These are phyloP conservation scores for Pyrenopolyporus hunteri DNA, from an alignment of 495 filamentous ascomycete genomes.

Conservation along the genomic window DNA sequence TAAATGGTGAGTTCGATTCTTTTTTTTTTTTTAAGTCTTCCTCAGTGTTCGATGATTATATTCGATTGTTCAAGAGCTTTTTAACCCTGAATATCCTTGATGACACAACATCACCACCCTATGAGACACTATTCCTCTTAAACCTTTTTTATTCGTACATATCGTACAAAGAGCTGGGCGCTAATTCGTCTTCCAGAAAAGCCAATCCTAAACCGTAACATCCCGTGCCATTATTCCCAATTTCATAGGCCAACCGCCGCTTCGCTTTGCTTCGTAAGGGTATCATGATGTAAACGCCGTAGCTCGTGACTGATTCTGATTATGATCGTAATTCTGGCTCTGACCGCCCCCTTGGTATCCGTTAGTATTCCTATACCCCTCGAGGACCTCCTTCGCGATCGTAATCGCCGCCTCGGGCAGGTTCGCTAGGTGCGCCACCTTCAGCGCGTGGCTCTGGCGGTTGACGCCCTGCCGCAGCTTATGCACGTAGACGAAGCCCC, in stretches of 20 bases:
- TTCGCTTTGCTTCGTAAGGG: constrained; percentile 7
- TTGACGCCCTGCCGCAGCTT: constrained; percentile 82
- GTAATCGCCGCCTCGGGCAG: constrained; percentile 66
- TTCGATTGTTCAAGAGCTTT: constrained; percentile 58
- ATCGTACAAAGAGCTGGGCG: constrained; percentile 34
- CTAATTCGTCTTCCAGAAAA: constrained; percentile 38
- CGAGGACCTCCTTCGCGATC: constrained; percentile 57
- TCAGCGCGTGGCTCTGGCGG: constrained; percentile 84
- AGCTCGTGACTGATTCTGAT: not conserved
- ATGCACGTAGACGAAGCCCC: constrained; percentile 83
- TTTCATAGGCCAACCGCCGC: not conserved
- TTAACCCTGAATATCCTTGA: constrained; percentile 61
- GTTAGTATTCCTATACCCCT: not conserved
- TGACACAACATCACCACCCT: constrained; percentile 55
- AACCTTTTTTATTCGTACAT: constrained; percentile 22
- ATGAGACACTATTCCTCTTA: constrained; percentile 51
- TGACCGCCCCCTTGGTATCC: too few relatives aligned
- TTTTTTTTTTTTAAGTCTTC: constrained; percentile 8
- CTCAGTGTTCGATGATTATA: constrained; percentile 58
- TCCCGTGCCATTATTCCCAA: not conserved
- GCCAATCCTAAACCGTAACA: constrained; percentile 9
- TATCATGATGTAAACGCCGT: constrained; percentile 15
- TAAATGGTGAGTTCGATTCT: constrained; percentile 52
- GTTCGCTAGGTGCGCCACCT: constrained; percentile 87
- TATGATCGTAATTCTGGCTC: too few relatives aligned